Percentiles rank a stretch among this genome's conserved stretches.
Evolutionary conservation across 2,329 filamentous ascomycete species (phyloP).

Genomic region (Beauveria sp.): DNA sequence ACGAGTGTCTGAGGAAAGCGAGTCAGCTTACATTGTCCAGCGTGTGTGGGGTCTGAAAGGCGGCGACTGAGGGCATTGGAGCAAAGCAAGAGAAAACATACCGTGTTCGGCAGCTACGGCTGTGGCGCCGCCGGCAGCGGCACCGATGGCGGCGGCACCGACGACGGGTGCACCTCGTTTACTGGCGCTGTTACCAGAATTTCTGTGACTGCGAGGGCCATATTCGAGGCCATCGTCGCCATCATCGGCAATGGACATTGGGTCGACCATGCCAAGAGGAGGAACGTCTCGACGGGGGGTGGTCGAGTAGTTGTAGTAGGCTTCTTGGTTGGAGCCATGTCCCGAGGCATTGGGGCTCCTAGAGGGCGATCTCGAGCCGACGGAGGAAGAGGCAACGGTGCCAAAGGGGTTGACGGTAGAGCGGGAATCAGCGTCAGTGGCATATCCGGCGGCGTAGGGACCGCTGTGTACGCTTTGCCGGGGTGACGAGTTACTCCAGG

Average conservation of each 20-base stretch:
- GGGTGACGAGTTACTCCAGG: not conserved
- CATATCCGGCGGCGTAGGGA: constrained; percentile 15
- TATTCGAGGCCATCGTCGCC: constrained; percentile 74
- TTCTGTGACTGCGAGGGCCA: constrained; percentile 34
- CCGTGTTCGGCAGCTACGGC: constrained; percentile 28
- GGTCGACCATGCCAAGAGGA: constrained; percentile 57
- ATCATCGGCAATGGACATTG: constrained; percentile 75
- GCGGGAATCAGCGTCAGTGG: constrained; percentile 31
- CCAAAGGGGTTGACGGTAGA: constrained; percentile 34
- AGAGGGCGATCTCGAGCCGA: constrained; percentile 33
- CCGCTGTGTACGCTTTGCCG: constrained; percentile 10
- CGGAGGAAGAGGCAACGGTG: constrained; percentile 22
- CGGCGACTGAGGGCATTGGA: not conserved
- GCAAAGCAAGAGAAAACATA: not conserved
- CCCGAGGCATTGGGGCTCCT: constrained; percentile 41
- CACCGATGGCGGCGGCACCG: constrained; percentile 28
- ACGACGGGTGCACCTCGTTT: constrained; percentile 28
- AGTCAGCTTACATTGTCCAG: no score
- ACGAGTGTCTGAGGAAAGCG: constrained; percentile 16
- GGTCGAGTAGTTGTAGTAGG: constrained; percentile 53
- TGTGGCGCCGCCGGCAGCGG: constrained; percentile 37
- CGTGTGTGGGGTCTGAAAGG: no score
- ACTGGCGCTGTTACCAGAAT: constrained; percentile 54
- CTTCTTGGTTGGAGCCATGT: constrained; percentile 50
- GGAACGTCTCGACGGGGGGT: constrained; percentile 37